Percentiles rank a stretch among this genome's conserved stretches.
phyloP scores from a whole-genome alignment of 2,329 filamentous ascomycete genomes.

The Periconia sp. region DNA sequence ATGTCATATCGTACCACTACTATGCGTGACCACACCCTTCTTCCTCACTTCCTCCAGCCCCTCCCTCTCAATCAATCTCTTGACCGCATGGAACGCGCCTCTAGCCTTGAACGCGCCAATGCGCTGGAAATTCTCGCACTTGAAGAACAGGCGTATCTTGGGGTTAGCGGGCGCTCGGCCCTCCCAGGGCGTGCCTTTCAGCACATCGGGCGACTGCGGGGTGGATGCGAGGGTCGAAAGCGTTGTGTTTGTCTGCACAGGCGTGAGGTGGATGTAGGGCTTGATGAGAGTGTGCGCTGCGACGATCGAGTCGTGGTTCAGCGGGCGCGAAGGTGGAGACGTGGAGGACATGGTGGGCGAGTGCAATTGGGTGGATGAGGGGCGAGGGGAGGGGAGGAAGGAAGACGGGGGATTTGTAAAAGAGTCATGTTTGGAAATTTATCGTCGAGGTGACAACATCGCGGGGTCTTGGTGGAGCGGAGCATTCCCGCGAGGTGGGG shows the following conservation, averaged over 20 bases:
- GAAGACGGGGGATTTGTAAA: no score
- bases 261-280: slow-evolving; percentile 80
- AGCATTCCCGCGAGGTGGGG: no score
- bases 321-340: slow-evolving; percentile 61
- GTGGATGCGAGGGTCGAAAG: slow-evolving; percentile 77
- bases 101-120: slow-evolving; percentile 92
- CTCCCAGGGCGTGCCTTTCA: slow-evolving; percentile 64
- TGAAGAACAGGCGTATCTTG: slow-evolving; percentile 81
- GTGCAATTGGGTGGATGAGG: no score
- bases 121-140: slow-evolving; percentile 91
- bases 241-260: slow-evolving; percentile 79
- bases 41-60: slow-evolving; percentile 50
- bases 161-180: slow-evolving; percentile 66
- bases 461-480: no score
- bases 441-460: no score
- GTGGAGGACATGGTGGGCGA: slow-evolving; percentile 1
- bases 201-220: slow-evolving; percentile 62
- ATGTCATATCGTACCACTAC: slow-evolving; percentile 79
- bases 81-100: slow-evolving; percentile 86
- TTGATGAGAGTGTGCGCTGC: slow-evolving; percentile 76
- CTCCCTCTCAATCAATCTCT: slow-evolving; percentile 65
- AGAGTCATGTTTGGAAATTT: no score
- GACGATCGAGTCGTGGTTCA: slow-evolving; percentile 75
- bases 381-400: no score
- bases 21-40: slow-evolving; percentile 87